Evolutionary conservation across 2,329 filamentous ascomycete genomes (phyloP).

Genomic region (Curvularia sp.): DNA sequence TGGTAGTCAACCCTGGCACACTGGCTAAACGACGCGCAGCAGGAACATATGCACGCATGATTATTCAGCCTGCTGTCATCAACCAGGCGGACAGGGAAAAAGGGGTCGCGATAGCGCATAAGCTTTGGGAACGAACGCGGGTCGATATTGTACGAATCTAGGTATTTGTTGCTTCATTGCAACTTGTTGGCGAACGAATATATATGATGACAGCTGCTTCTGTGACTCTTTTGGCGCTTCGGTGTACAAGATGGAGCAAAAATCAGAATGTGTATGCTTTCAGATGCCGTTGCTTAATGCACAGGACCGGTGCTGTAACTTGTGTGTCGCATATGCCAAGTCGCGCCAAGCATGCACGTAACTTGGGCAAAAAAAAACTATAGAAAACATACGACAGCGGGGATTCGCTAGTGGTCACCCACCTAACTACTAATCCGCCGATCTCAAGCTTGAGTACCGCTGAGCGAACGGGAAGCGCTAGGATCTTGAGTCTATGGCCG

Average conservation of each 20-base stretch:
- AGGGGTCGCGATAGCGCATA: conserved; percentile 69
- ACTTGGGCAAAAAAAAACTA: too few relatives aligned
- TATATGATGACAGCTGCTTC: background rate
- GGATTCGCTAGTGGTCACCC: too few relatives aligned
- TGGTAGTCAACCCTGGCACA: conserved; percentile 89
- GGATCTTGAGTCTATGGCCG: too few relatives aligned
- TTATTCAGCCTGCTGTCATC: conserved; percentile 70
- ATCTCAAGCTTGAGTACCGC: too few relatives aligned
- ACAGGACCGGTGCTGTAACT: background rate
- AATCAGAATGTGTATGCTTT: background rate
- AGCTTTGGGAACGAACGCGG: conserved; percentile 80
- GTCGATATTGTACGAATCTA: conserved; percentile 84
- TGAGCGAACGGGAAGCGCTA: too few relatives aligned
- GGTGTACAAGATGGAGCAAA: background rate
- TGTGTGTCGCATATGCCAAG: background rate
- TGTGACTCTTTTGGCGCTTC: background rate
- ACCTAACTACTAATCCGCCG: too few relatives aligned
- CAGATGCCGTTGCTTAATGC: background rate
- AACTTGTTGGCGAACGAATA: background rate
- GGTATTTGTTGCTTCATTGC: background rate
- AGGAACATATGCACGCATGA: conserved; percentile 85
- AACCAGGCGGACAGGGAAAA: conserved; percentile 65
- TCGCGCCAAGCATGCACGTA: too few relatives aligned
- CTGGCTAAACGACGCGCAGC: conserved; percentile 83
- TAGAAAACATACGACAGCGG: too few relatives aligned